Evolutionary conservation across 495 filamentous ascomycete species (phyloP), one percentile per base, ranked within the genome.

Genomic region (Penicillium longicatenatum): DNA sequence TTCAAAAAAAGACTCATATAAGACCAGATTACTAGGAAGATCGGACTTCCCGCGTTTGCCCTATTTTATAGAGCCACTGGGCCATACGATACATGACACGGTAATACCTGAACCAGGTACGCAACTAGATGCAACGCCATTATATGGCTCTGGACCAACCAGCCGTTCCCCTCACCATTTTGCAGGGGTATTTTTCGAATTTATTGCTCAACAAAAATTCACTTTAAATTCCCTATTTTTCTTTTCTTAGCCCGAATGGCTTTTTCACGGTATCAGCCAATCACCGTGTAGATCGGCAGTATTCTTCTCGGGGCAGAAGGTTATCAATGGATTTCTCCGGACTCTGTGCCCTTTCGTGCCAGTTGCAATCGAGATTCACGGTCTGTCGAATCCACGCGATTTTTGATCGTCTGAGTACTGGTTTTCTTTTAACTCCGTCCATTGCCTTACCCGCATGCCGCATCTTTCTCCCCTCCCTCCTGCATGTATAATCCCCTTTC

Each of bases 371-470:
- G 64, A 62, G 64, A 69, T 67, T 55, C 57, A 58, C 37, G 53
- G 39, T 65, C 54, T 61, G 54, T 61, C 50, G n/a, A 54, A 63
- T 65, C 65, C 65, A 68, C 58, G 60, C 58, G 58, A 50, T 59
- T 58, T 39, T 47, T 62, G 44, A 60, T 63, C 51, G 60, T 50
- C 58, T 35, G 58, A 37, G 56, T 54, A 54, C 62, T 61, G 63
- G 50, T 63, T 67, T 63, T 55, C 65, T 71, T 75, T 70, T 72
- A 69, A 70, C 67, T 72, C 69, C 65, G 61, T 59, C 60, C 62
- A 61, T 66, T 68, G 64, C 71, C 63, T 70, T 66, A 70, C 64
- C 63, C 62, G 64, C 69, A 68, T 61, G 55, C 50, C 54, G 61
- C 66, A 59, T 61, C 61, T 60, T 57, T 61, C 61, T 55, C 50